Base-by-base conservation (phyloP, 371 early-diverging fungal genomes). In the Dinochytrium kinnereticum region DNA sequence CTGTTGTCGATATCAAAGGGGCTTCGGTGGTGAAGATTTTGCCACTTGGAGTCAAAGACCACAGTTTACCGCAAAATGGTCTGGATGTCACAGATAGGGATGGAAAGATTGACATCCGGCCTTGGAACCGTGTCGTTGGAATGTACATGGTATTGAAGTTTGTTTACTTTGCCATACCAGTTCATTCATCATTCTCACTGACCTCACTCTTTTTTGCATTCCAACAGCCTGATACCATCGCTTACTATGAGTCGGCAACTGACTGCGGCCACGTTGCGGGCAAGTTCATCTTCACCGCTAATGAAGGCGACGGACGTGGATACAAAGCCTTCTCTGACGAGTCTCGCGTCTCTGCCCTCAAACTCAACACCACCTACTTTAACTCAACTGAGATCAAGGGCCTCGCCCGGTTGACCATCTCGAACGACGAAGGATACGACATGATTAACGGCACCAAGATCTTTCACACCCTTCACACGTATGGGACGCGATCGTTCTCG, bases 221-320 rank as follows among this genome's bases (percentile, higher is more conserved):
- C 24, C 24, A n/a, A 5, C 24, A 53, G 55, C 66, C 66, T 30
- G 66, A 66, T 44, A 66, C 66, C 19, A 40, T 66, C 28, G 66
- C 66, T 44, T 66, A 40, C 66, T 66, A 66, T 33, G 66, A 66
- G 49, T 5, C 5, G 2, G 17, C 7, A 13, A 36, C 7, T 13
- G 61, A 13, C 28, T 66, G 66, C 26, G 10, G 28, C 37, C 19
- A 39, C 19, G 15, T 17, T n/a, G 44, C 3, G 26, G 49, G 49
- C 66, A 7, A 40, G 15, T 66, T 40, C 66, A 21, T 66, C 40
- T n/a, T 66, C 66, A 66, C 66, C 66, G 66, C 66, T 2, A 66
- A 66, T 44, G 66, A 66, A 30, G 66, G 66, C 13, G 66, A 66
- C 44, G 49, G 36, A 19, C 37, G 66, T 10, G 44, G 40, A 21